Conservation (phyloP, 169 alveolate genomes). For the Eimeria brunetti region DNA sequence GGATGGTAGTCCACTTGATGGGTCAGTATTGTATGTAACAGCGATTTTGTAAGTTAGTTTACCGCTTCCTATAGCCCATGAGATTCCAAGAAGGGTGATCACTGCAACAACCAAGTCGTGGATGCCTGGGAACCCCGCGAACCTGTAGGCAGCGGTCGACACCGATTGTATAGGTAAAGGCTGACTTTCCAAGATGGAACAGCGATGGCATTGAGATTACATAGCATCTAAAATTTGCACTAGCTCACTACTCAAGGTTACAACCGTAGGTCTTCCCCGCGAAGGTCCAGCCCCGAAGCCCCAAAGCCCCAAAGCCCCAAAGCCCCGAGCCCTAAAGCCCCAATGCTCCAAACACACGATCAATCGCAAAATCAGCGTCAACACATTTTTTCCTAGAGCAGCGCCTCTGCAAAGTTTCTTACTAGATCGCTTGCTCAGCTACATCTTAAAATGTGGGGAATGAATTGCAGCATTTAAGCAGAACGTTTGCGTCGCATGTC, state of each 20-base stretch:
- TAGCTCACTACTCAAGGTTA: neutral
- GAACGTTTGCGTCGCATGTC: neutral
- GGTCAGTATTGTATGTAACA: no score
- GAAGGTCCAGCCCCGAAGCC: neutral
- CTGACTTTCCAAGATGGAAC: neutral
- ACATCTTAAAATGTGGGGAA: neutral
- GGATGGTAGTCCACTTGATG: neutral
- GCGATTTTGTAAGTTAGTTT: neutral
- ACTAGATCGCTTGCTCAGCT: no score
- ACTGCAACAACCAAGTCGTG: neutral
- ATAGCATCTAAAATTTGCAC: no score
- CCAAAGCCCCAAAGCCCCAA: slow-evolving; percentile 18
- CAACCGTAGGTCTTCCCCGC: neutral
- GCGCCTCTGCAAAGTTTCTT: neutral
- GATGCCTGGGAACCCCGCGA: neutral
- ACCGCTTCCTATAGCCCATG: neutral
- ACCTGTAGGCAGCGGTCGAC: neutral
- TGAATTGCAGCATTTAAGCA: neutral
- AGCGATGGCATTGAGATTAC: neutral
- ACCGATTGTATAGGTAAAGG: neutral
- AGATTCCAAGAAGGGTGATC: neutral
- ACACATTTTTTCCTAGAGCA: neutral
- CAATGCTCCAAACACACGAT: neutral
- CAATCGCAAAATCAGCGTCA: neutral
- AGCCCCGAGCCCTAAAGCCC: neutral